These are phyloP conservation scores for Aquilaria agallochum DNA, from an alignment of 441 rosid species.

Conservation along the genomic window DNA sequence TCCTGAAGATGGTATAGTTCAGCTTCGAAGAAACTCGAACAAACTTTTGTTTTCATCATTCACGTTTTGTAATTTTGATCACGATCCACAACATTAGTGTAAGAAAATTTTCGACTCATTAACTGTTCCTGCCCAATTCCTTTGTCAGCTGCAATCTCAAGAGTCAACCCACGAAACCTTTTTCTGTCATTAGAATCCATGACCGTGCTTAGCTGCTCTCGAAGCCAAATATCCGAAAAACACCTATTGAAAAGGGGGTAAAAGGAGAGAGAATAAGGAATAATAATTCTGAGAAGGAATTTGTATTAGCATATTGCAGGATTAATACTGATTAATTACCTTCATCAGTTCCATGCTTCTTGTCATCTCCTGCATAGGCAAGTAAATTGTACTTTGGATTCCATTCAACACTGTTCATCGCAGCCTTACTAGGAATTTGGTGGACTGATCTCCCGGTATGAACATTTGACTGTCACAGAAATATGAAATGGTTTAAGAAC, in stretches of 20 bases:
- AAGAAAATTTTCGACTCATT: too few species aligned
- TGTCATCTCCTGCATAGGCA: constrained; percentile 99
- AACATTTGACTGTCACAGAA: constrained; percentile 65
- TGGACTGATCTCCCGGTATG: constrained; percentile 79
- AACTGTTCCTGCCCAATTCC: too few species aligned
- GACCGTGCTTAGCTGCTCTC: constrained; percentile 39
- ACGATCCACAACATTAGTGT: too few species aligned
- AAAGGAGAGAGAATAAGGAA: constrained; percentile 10
- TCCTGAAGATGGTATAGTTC: too few species aligned
- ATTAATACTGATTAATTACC: constrained; percentile 31
- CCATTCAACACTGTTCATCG: constrained; percentile 99
- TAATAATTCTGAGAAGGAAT: neutral
- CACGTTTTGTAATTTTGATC: too few species aligned
- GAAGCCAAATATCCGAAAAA: constrained; percentile 75
- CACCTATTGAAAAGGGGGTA: constrained; percentile 40
- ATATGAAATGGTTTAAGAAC: neutral
- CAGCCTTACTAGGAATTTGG: constrained; percentile 93
- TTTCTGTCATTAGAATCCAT: too few species aligned
- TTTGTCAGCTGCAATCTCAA: too few species aligned
- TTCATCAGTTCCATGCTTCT: constrained; percentile 87
- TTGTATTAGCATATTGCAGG: constrained; percentile 1
- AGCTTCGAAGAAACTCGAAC: too few species aligned
- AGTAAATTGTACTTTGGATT: constrained; percentile 91
- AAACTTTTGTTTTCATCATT: too few species aligned
- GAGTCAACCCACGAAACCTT: too few species aligned